Conservation (phyloP, 208 protist genomes). For the Crithidia brevicula region DNA sequence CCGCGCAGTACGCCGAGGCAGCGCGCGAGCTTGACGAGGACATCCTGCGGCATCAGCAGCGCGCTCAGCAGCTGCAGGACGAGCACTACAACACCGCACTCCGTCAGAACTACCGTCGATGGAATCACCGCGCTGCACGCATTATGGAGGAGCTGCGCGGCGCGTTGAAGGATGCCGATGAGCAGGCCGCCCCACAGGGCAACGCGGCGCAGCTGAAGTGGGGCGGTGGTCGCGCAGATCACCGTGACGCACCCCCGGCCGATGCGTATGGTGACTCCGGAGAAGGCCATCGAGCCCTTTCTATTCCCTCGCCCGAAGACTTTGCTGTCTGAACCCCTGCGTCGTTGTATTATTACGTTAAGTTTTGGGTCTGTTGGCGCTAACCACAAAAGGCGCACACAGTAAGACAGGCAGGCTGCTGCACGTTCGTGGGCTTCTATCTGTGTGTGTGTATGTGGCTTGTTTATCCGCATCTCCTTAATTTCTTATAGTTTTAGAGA, state of each 20-base stretch:
- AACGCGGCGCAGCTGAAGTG: not conserved
- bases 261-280: not conserved
- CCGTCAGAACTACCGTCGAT: slow-evolving; percentile 68
- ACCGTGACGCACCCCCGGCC: not conserved
- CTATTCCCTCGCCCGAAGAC: slow-evolving; percentile 37
- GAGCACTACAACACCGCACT: slow-evolving; percentile 48
- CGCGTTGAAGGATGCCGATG: slow-evolving; percentile 33
- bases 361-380: too few relatives aligned
- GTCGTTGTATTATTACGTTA: not conserved
- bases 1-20: slow-evolving; percentile 41
- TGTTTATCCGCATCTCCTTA: too few relatives aligned
- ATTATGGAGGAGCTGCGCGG: slow-evolving; percentile 72
- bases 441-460: too few relatives aligned
- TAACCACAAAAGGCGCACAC: too few relatives aligned
- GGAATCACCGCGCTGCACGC: slow-evolving; percentile 75
- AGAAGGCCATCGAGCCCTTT: not conserved
- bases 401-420: too few relatives aligned
- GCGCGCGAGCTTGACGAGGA: slow-evolving; percentile 44
- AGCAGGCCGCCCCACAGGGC: not conserved
- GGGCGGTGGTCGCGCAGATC: not conserved
- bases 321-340: slow-evolving; percentile 25
- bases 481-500: too few relatives aligned
- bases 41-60: slow-evolving; percentile 49
- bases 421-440: too few relatives aligned
- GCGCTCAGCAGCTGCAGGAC: slow-evolving; percentile 47